Percentiles rank a stretch among this genome's conserved stretches.
phyloP scores from a whole-genome alignment of 73 alveolate genomes.

The Tetrahymena borealis region DNA sequence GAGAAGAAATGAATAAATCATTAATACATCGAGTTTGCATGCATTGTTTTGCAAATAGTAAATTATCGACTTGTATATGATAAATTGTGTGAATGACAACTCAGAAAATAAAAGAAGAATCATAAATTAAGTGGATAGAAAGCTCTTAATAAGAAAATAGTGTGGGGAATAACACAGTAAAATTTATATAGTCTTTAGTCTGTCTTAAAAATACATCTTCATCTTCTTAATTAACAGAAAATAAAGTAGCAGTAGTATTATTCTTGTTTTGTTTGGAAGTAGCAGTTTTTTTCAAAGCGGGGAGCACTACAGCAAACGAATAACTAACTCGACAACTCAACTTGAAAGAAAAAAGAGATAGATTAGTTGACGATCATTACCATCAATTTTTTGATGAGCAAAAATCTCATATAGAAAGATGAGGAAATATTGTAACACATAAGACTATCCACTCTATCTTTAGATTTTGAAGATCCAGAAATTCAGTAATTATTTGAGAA shows the following conservation, averaged over 20 bases:
- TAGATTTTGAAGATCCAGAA: background rate
- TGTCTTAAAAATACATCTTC: background rate
- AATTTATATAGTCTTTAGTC: background rate
- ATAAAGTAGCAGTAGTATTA: slow-evolving; percentile 1
- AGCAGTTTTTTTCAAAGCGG: background rate
- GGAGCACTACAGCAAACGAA: background rate
- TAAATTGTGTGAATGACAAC: background rate
- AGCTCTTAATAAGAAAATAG: background rate
- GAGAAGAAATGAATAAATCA: background rate
- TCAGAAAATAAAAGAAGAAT: background rate
- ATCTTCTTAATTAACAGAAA: background rate
- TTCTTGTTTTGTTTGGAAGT: background rate
- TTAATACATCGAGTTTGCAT: background rate
- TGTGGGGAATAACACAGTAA: background rate
- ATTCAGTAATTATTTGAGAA: background rate
- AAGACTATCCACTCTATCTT: background rate
- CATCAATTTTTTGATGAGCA: background rate
- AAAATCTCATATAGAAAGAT: background rate
- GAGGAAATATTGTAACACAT: background rate
- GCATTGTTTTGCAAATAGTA: background rate
- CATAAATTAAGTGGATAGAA: background rate
- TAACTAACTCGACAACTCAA: background rate
- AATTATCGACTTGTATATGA: background rate
- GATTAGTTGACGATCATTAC: background rate
- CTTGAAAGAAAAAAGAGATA: too few relatives aligned